Conservation (phyloP, 1,284 basidiomycete species). For the Ceraceosorus guamensis region DNA sequence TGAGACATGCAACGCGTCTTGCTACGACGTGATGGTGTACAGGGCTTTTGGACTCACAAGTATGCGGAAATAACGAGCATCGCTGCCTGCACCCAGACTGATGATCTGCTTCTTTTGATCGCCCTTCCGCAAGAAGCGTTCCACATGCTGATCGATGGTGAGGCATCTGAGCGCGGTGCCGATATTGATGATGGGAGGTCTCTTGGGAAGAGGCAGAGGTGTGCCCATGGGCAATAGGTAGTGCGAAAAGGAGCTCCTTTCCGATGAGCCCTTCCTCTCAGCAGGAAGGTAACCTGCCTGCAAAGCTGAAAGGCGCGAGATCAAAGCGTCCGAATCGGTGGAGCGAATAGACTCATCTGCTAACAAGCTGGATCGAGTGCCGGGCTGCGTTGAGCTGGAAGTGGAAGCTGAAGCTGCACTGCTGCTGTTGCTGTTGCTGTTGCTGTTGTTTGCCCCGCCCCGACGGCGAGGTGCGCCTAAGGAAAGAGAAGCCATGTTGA, state of each 20-base stretch:
- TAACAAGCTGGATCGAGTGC: not conserved
- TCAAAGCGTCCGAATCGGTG: conserved; percentile 67
- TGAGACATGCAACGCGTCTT: not conserved
- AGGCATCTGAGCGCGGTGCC: conserved; percentile 81
- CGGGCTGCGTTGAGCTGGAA: not conserved
- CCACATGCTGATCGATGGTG: conserved; percentile 71
- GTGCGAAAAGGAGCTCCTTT: conserved; percentile 22
- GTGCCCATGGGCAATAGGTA: conserved; percentile 8
- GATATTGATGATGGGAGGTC: conserved; percentile 80
- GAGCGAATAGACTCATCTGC: conserved; percentile 61
- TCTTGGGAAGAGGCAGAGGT: conserved; percentile 11
- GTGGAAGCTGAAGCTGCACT: not conserved
- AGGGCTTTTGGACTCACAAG: conserved; percentile 69
- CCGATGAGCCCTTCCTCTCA: too few species aligned
- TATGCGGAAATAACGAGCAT: conserved; percentile 85
- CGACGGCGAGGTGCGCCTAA: not conserved
- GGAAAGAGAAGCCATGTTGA: not conserved
- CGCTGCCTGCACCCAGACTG: conserved; percentile 83
- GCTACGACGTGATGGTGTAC: not conserved
- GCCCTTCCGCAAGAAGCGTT: conserved; percentile 58
- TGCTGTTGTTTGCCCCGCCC: not conserved
- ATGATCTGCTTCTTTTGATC: conserved; percentile 64
- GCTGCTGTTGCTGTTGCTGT: not conserved
- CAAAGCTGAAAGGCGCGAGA: conserved; percentile 61
- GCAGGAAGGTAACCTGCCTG: conserved; percentile 15